A percentile compares a stretch with the other conserved stretches of the same genome.
These are phyloP conservation scores for Trichoderma sp. DNA, from an alignment of 2,329 filamentous ascomycete species.

Conservation along the genomic window DNA sequence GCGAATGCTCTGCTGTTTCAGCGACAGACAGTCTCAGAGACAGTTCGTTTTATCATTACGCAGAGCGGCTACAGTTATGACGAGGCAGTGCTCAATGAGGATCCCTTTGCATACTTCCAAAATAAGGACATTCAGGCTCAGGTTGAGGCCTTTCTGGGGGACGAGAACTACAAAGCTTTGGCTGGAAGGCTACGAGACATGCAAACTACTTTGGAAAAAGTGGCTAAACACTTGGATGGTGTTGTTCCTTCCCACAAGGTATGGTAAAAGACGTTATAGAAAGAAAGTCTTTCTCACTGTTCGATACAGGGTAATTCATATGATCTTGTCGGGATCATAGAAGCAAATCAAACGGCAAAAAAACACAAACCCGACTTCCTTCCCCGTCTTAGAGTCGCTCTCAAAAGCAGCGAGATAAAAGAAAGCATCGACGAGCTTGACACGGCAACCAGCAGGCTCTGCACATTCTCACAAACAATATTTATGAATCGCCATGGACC, in stretches of 20 bases:
- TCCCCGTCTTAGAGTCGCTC: neutral
- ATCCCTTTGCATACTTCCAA: conserved; percentile 2
- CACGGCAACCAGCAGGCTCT: neutral
- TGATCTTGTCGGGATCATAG: conserved; percentile 8
- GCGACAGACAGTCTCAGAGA: neutral
- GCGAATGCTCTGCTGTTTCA: conserved; percentile 12
- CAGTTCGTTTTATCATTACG: neutral
- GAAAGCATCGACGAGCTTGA: conserved; percentile 11
- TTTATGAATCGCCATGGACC: neutral
- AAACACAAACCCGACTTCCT: neutral
- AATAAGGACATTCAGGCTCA: neutral
- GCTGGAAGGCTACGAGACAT: conserved; percentile 5
- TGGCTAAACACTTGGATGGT: neutral
- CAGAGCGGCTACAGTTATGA: conserved; percentile 3
- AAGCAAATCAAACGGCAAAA: neutral
- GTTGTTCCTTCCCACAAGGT: conserved; percentile 12
- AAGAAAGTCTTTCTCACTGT: neutral
- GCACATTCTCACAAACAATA: conserved; percentile 8
- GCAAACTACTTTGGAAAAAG: neutral
- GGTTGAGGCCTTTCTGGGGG: neutral
- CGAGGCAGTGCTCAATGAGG: neutral
- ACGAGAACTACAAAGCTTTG: conserved; percentile 4
- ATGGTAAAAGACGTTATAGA: neutral
- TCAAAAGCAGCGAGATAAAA: conserved; percentile 11
- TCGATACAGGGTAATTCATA: neutral